Evolutionary conservation across 768 basidiomycete genomes (phyloP).

Genomic region (Lactarius trivialis): DNA sequence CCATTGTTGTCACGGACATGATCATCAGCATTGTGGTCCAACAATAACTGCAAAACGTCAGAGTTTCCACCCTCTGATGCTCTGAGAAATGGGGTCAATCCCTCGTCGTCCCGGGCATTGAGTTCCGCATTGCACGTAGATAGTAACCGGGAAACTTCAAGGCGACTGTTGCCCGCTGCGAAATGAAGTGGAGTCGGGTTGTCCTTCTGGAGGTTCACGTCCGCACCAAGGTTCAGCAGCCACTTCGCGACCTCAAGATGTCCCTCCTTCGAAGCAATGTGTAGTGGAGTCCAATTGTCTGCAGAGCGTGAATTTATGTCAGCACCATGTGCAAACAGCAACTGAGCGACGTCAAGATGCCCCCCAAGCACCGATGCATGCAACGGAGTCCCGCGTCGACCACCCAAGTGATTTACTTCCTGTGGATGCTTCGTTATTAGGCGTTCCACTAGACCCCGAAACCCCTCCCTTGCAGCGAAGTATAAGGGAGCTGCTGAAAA

Average conservation of each 20-base stretch:
- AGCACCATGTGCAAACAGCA: background rate
- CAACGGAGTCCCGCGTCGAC: background rate
- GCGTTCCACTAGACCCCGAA: background rate
- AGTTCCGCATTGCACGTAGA: background rate
- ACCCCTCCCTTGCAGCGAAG: background rate
- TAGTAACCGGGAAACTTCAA: background rate
- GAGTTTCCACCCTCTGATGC: background rate
- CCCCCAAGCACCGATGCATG: background rate
- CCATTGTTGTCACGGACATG: background rate
- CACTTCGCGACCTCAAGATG: background rate
- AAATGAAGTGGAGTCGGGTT: background rate
- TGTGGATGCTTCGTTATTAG: background rate
- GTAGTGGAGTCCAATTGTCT: background rate
- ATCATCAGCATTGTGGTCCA: background rate
- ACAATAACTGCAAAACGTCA: background rate
- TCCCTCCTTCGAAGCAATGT: background rate
- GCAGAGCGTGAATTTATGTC: background rate
- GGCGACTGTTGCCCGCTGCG: background rate
- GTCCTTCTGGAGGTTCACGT: background rate
- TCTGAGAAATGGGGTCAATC: background rate
- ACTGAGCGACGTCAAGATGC: background rate
- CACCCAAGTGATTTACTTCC: background rate
- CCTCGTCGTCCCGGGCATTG: background rate
- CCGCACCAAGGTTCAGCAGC: background rate
- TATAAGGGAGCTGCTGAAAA: background rate